These are phyloP conservation scores for Coelastrella sp. DNA, from an alignment of 139 green algal species.

Conservation along the genomic window DNA sequence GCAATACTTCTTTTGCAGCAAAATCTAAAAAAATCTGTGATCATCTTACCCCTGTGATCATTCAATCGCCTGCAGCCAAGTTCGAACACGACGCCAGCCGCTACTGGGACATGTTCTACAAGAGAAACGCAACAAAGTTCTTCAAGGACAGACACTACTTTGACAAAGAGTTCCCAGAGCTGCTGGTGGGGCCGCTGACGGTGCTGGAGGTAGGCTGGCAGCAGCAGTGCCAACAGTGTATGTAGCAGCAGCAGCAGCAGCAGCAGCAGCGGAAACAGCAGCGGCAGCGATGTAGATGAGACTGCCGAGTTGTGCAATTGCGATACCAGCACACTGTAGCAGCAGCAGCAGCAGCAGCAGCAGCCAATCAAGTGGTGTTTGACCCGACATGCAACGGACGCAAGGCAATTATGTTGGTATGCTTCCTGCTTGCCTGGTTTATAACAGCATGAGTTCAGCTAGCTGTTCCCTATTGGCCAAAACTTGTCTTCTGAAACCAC, in stretches of 20 bases:
- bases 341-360: background rate
- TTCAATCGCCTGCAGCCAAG: constrained; percentile 52
- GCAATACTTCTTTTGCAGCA: background rate
- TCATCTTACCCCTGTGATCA: too few species aligned
- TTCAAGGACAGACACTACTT: constrained; percentile 94
- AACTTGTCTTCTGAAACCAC: too few species aligned
- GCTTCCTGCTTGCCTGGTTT: too few species aligned
- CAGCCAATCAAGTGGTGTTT: background rate
- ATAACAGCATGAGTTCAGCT: too few species aligned
- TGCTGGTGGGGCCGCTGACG: constrained; percentile 37
- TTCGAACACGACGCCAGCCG: constrained; percentile 71
- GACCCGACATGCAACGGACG: background rate
- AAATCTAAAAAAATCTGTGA: too few species aligned
- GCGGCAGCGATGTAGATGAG: background rate
- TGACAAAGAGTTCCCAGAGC: constrained; percentile 68
- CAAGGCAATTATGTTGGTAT: too few species aligned
- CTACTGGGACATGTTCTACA: constrained; percentile 92
- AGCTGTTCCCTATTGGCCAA: too few species aligned
- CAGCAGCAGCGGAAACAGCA: background rate
- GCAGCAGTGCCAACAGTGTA: background rate
- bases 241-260: constrained; percentile 3
- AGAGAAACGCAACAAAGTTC: constrained; percentile 77
- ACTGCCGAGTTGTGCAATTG: background rate
- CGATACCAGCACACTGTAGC: background rate
- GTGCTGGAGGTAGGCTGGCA: constrained; percentile 63